phyloP scores from a whole-genome alignment of 1,284 basidiomycete species.

The Ceratobasidium sp. region DNA sequence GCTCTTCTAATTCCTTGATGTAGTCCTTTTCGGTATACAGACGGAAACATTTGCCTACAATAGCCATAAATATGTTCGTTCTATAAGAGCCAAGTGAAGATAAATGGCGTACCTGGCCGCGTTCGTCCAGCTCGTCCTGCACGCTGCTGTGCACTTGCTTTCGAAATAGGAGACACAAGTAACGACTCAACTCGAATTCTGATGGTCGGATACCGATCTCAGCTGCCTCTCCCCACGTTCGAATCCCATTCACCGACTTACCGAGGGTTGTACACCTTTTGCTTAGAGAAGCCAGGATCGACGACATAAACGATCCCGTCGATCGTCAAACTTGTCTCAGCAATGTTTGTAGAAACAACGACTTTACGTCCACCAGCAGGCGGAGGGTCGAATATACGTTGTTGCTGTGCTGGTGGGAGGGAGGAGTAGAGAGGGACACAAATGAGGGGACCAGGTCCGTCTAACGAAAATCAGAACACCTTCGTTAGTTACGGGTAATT shows the following conservation, averaged over 20 bases:
- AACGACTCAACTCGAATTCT: constrained; percentile 96
- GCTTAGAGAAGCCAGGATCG: constrained; percentile 95
- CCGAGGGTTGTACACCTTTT: constrained; percentile 94
- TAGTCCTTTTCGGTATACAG: constrained; percentile 99
- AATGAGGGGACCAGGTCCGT: constrained; percentile 85
- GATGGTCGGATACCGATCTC: too few species aligned
- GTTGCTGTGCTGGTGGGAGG: constrained; percentile 93
- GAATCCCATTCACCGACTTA: neutral
- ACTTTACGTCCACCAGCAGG: constrained; percentile 94
- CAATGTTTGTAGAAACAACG: constrained; percentile 97
- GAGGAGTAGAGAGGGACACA: constrained; percentile 96
- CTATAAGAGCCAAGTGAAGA: neutral
- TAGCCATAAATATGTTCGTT: neutral
- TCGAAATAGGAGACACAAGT: constrained; percentile 96
- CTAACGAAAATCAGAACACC: constrained; percentile 54
- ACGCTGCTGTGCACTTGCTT: constrained; percentile 95
- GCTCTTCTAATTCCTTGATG: constrained; percentile 94
- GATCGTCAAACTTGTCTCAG: constrained; percentile 97
- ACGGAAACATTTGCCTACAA: constrained; percentile 91
- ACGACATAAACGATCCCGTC: constrained; percentile 99
- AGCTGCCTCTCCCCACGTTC: too few species aligned
- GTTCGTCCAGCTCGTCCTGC: constrained; percentile 97
- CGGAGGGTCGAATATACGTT: constrained; percentile 93
- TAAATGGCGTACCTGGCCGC: constrained; percentile 65
- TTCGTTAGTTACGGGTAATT: too few species aligned